These are phyloP conservation scores for Ogataea naganishii DNA, from an alignment of 805 yeast species.

Conservation along the genomic window DNA sequence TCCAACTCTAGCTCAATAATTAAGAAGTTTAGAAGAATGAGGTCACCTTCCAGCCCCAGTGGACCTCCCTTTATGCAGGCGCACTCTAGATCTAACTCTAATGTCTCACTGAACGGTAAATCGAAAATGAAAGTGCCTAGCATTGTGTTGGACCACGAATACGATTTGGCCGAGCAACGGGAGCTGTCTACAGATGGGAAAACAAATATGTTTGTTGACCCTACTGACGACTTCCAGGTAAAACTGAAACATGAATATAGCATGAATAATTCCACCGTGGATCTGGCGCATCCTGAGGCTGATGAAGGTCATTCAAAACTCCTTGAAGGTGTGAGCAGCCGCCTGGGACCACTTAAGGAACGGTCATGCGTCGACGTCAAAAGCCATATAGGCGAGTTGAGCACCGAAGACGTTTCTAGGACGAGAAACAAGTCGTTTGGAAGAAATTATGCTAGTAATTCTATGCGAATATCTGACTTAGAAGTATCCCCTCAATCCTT, in stretches of 20 bases:
- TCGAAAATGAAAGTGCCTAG: slow-evolving; percentile 4
- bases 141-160: too few relatives aligned
- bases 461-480: slow-evolving; percentile 65
- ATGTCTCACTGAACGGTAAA: slow-evolving; percentile 45
- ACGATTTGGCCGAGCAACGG: slow-evolving; percentile 16
- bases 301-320: background rate
- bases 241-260: slow-evolving; percentile 23
- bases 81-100: too few relatives aligned
- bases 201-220: slow-evolving; percentile 15
- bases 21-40: slow-evolving; percentile 23
- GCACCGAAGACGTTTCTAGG: slow-evolving; percentile 13
- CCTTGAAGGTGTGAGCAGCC: too few relatives aligned
- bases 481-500: slow-evolving; percentile 84
- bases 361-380: slow-evolving; percentile 1
- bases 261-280: slow-evolving; percentile 20
- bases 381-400: slow-evolving; percentile 1
- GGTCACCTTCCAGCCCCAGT: slow-evolving; percentile 23
- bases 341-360: background rate
- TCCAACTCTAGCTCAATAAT: slow-evolving; percentile 17
- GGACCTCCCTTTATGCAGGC: slow-evolving; percentile 4
- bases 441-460: slow-evolving; percentile 63
- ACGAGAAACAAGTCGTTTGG: slow-evolving; percentile 39
- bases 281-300: slow-evolving; percentile 6
- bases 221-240: slow-evolving; percentile 18
- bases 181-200: too few relatives aligned